Evolutionary conservation across 1,139 yeast species (phyloP).

Genomic region (Debaryomycetaceae sp.): DNA sequence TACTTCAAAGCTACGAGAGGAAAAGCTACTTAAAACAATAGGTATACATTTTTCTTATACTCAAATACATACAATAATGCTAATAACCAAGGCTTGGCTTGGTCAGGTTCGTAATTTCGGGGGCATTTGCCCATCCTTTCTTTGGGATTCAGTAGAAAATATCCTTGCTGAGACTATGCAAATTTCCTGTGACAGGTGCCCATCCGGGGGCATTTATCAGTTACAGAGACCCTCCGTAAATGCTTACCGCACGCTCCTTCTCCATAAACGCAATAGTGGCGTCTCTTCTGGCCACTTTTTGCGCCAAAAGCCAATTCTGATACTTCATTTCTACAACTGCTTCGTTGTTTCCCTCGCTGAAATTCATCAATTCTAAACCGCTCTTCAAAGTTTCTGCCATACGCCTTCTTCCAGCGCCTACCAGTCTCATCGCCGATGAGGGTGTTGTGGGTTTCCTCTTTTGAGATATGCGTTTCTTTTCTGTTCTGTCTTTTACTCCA

Average conservation of each 20-base stretch:
- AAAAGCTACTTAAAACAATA: conserved; percentile 3
- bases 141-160: no score
- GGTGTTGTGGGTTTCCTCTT: conserved; percentile 31
- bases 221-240: conserved; percentile 3
- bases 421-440: conserved; percentile 16
- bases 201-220: no score
- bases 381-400: conserved; percentile 4
- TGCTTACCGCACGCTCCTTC: conserved; percentile 13
- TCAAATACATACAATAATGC: neutral
- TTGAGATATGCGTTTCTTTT: neutral
- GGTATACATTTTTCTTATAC: no score
- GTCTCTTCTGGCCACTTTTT: conserved; percentile 9
- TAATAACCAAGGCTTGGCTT: no score
- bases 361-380: conserved; percentile 2
- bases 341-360: conserved; percentile 1
- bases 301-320: conserved; percentile 14
- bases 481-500: neutral
- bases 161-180: no score
- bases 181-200: no score
- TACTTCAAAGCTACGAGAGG: conserved; percentile 50
- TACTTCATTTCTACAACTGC: conserved; percentile 12
- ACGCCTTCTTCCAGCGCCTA: conserved; percentile 17
- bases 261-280: conserved; percentile 13
- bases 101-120: no score
- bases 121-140: no score